phyloP scores from a whole-genome alignment of 352 stramenopile genomes.

The Phytophthora foliorum region DNA sequence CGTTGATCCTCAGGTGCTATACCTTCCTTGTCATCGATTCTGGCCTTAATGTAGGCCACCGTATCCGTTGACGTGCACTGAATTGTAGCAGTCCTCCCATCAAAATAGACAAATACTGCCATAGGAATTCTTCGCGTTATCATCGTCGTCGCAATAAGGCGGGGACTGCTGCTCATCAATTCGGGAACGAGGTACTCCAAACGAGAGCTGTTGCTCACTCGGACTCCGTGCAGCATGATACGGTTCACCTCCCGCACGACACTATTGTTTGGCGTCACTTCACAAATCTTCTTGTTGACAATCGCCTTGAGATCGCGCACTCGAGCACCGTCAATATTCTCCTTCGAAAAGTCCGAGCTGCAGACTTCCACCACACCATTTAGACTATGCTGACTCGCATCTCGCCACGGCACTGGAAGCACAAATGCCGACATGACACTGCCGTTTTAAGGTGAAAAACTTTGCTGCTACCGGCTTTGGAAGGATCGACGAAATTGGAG shows the following conservation, averaged over 20 bases:
- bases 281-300: conserved; percentile 14
- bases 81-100: neutral
- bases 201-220: neutral
- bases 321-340: neutral
- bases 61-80: conserved; percentile 4
- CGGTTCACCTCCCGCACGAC: neutral
- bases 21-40: conserved; percentile 15
- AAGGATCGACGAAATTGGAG: neutral
- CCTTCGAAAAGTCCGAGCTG: neutral
- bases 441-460: too few relatives aligned
- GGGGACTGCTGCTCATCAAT: conserved; percentile 2
- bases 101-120: conserved; percentile 7
- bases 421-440: neutral
- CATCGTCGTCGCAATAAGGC: conserved; percentile 15
- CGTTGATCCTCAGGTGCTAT: conserved; percentile 5
- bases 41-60: conserved; percentile 6
- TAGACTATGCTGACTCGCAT: too few relatives aligned
- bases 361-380: conserved; percentile 33
- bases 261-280: neutral
- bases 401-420: neutral
- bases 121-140: neutral
- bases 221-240: conserved; percentile 11
- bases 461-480: too few relatives aligned
- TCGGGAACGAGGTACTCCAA: conserved; percentile 11
- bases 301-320: conserved; percentile 11